Percentiles rank a stretch among this genome's conserved stretches.
These are phyloP conservation scores for Acacia confusa DNA, from an alignment of 306 rosid species.

Conservation along the genomic window DNA sequence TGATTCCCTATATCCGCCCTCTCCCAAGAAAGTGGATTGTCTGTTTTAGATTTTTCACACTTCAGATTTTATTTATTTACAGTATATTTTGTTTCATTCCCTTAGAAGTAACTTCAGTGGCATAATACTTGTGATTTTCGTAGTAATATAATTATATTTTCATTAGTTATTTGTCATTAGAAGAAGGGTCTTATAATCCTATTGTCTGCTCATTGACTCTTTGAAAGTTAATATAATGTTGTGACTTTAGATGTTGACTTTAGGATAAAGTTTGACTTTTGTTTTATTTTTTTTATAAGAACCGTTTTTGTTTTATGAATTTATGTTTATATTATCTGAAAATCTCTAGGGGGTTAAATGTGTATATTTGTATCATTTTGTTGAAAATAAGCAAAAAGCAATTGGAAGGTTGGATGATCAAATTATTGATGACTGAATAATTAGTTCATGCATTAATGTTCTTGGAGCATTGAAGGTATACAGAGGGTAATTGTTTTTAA, in stretches of 20 bases:
- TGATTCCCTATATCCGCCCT: background rate
- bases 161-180: background rate
- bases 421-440: background rate
- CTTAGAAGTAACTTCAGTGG: background rate
- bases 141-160: background rate
- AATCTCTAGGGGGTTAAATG: background rate
- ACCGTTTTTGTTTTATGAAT: background rate
- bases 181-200: background rate
- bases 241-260: constrained; percentile 9
- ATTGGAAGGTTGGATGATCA: background rate
- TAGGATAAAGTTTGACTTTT: background rate
- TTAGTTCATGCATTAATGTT: background rate
- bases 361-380: background rate
- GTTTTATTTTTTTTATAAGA: too few species aligned
- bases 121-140: background rate
- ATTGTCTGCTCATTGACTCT: background rate
- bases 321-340: background rate
- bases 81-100: background rate
- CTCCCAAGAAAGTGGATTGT: background rate
- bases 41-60: background rate
- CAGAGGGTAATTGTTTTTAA: background rate
- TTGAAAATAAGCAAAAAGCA: background rate
- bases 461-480: background rate
- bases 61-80: background rate
- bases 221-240: background rate